Evolutionary conservation across 768 basidiomycete genomes (phyloP), one percentile per base, ranked within the genome.

Genomic region (Russula earlei): DNA sequence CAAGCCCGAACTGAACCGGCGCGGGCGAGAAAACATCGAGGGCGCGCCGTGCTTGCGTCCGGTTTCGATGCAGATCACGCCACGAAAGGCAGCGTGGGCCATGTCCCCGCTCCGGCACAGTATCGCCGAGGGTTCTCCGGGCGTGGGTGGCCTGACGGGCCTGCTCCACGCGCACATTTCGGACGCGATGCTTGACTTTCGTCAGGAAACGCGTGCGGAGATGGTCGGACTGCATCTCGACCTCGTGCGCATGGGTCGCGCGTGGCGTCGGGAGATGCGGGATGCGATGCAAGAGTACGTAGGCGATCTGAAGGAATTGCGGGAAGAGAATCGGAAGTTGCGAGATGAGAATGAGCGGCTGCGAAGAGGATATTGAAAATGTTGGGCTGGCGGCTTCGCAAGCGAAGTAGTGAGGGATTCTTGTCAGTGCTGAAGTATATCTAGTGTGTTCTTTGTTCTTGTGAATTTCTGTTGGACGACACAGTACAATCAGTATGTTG

Each of bases 151-250:
- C 63, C 76, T 80, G 15, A 81, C 85, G 47, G 82, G 84, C 38
- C 72, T 87, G 25, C 67, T 89, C 56, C 78, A 80, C 52, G 74
- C 74, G 22, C 79, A 87, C 52, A 77, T 89, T 49, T 75, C 77
- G 43, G 86, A 88, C 52, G 83, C 81, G 55, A 80, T 89, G 80
- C 79, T 75, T 60, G 87, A 89, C 60, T 84, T 80, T 64, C 83
- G 82, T 66, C 73, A 75, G 59, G 85, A 88, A 66, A 82, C 79
- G 22, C 76, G 78, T 63, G 74, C 78, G n/a, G 83, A 87, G 73
- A 79, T 88, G 76, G 76, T 78, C 66, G 85, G 84, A 2, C 70
- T 89, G 54, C 87, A 90, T 68, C 63, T 90, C 58, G 87, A 90
- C 64, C 64, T 88, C 54, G 71, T 90, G 34, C 74, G 78, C 54